phyloP scores from a whole-genome alignment of 2,329 filamentous ascomycete genomes.

The Colletotrichum magnum region DNA sequence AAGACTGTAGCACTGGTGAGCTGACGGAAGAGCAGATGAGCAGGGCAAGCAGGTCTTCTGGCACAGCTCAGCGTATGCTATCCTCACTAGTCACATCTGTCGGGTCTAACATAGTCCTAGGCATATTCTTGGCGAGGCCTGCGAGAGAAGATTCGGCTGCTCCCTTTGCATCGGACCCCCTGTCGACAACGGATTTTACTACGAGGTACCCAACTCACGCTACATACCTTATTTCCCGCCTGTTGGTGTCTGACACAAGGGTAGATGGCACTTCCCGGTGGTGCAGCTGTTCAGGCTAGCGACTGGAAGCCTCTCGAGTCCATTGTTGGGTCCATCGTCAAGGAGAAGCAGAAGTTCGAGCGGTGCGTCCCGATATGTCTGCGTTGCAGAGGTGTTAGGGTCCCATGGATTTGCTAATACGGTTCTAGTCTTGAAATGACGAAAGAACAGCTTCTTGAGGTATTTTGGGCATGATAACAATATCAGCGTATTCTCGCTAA shows the following conservation, averaged over 20 bases:
- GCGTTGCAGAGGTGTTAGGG: background rate
- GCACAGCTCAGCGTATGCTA: slow-evolving; percentile 79
- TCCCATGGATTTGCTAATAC: background rate
- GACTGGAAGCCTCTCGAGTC: slow-evolving; percentile 91
- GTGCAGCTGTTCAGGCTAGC: slow-evolving; percentile 76
- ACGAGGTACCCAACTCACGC: slow-evolving; percentile 71
- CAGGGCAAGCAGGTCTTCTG: slow-evolving; percentile 95
- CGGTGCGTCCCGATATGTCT: slow-evolving; percentile 55
- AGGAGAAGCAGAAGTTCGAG: slow-evolving; percentile 97
- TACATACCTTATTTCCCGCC: too few species aligned
- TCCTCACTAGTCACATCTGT: background rate
- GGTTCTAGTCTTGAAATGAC: slow-evolving; percentile 75
- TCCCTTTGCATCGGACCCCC: slow-evolving; percentile 94
- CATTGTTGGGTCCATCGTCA: slow-evolving; percentile 86
- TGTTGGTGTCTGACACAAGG: too few species aligned
- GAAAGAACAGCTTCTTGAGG: slow-evolving; percentile 92
- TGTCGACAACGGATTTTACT: slow-evolving; percentile 94
- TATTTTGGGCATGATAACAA: slow-evolving; percentile 55
- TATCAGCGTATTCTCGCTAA: slow-evolving; percentile 8
- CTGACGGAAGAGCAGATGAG: slow-evolving; percentile 58
- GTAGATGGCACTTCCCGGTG: slow-evolving; percentile 68
- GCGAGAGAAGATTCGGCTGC: slow-evolving; percentile 91
- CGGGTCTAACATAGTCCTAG: background rate
- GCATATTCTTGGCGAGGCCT: slow-evolving; percentile 95
- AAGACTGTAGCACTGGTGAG: background rate